Evolutionary conservation across 1,139 yeast genomes (phyloP).

Genomic region (Saccharomyces hybrid): DNA sequence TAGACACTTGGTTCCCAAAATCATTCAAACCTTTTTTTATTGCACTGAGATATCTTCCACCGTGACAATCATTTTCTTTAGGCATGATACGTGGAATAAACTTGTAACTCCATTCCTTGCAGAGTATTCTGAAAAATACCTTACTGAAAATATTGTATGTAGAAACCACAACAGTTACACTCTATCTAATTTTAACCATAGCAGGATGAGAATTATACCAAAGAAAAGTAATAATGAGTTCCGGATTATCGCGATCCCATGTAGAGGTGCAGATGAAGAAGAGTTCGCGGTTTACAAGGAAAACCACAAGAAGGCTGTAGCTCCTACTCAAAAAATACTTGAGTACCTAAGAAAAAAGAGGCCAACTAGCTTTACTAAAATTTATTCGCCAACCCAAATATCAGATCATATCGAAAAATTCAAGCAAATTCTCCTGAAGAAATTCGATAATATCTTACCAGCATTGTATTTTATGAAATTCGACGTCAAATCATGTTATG

Average conservation of each 20-base stretch:
- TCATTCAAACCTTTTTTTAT: constrained; percentile 55
- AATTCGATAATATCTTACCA: constrained; percentile 29
- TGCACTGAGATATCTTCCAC: constrained; percentile 50
- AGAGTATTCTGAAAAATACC: constrained; percentile 35
- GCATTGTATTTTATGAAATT: constrained; percentile 53
- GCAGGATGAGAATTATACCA: constrained; percentile 45
- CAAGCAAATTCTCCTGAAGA: constrained; percentile 21
- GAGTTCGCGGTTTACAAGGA: constrained; percentile 30
- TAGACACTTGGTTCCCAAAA: constrained; percentile 38
- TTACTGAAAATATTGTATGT: constrained; percentile 28
- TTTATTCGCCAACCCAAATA: constrained; percentile 34
- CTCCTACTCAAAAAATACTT: constrained; percentile 36
- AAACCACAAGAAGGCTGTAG: constrained; percentile 28
- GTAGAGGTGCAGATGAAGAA: constrained; percentile 22
- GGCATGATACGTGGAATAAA: constrained; percentile 53
- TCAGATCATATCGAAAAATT: constrained; percentile 30
- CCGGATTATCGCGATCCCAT: constrained; percentile 56
- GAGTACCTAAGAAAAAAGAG: constrained; percentile 24
- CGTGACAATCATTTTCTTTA: constrained; percentile 41
- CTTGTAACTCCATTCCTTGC: constrained; percentile 39
- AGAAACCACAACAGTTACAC: constrained; percentile 23
- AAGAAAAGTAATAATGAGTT: constrained; percentile 44
- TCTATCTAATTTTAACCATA: constrained; percentile 28
- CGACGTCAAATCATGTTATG: constrained; percentile 76
- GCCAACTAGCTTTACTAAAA: constrained; percentile 19